Conservation (phyloP, 2,329 filamentous ascomycete species). For the Colletotrichum sp. region DNA sequence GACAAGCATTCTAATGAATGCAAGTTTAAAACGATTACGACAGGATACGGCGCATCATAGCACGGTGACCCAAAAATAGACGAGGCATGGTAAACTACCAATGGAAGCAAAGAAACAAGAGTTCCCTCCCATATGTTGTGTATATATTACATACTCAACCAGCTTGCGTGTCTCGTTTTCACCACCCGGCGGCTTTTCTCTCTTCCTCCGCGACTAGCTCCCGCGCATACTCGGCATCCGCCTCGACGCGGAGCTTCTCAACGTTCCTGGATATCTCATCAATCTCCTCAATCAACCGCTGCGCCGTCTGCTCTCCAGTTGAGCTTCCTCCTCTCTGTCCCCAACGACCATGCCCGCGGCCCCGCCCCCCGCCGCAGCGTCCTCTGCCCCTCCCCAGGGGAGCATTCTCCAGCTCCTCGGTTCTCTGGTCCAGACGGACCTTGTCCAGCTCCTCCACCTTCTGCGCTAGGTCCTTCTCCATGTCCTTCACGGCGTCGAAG, state of each 20-base stretch:
- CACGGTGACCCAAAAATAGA: constrained; percentile 5
- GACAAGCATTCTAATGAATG: not conserved
- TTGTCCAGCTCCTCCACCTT: constrained; percentile 21
- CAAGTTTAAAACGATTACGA: not conserved
- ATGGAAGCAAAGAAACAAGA: not conserved
- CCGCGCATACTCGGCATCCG: constrained; percentile 52
- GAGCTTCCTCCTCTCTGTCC: not conserved
- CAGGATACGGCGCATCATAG: constrained; percentile 3
- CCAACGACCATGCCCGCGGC: not conserved
- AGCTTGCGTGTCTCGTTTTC: not conserved
- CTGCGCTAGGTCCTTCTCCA: not conserved
- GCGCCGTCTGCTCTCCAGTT: constrained; percentile 6
- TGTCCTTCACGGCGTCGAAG: not conserved
- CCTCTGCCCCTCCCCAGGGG: constrained; percentile 2
- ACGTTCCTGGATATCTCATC: constrained; percentile 42
- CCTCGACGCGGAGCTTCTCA: constrained; percentile 44
- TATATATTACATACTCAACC: not conserved
- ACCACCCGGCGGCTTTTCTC: not conserved
- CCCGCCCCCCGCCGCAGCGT: not conserved
- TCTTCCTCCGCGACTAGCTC: constrained; percentile 40
- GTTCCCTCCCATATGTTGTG: not conserved
- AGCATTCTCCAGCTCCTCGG: constrained; percentile 5
- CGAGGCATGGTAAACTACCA: not conserved
- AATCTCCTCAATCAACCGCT: constrained; percentile 38
- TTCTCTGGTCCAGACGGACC: not conserved